Percentiles rank a stretch among this genome's conserved stretches.
Conservation (phyloP, 805 yeast genomes). For the Ogataea allantospora region DNA sequence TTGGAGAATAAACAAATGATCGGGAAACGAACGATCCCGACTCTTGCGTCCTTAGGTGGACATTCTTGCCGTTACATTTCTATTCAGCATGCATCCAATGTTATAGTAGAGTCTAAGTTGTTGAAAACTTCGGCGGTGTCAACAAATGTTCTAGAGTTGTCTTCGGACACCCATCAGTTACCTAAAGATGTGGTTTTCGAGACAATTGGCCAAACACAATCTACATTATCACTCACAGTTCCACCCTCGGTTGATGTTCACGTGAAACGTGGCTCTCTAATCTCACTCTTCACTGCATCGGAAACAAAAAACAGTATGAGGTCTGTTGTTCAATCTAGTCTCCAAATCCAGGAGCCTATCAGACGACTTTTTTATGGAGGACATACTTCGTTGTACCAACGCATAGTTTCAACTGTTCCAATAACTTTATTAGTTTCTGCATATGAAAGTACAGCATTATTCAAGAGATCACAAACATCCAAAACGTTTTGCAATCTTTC, state of each 20-base stretch:
- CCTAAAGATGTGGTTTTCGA: slow-evolving; percentile 34
- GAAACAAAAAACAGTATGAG: slow-evolving; percentile 11
- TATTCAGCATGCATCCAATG: slow-evolving; percentile 19
- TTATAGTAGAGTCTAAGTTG: slow-evolving; percentile 1
- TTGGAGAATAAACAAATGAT: slow-evolving; percentile 9
- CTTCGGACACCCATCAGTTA: slow-evolving; percentile 2
- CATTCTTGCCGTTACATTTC: slow-evolving; percentile 12
- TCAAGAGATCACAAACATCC: slow-evolving; percentile 16
- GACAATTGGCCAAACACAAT: slow-evolving; percentile 48
- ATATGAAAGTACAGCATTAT: slow-evolving; percentile 17
- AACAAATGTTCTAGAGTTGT: slow-evolving; percentile 14
- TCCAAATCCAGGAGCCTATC: slow-evolving; percentile 39
- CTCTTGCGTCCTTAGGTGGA: neutral
- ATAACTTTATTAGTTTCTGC: slow-evolving; percentile 44
- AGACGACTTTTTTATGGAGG: slow-evolving; percentile 45
- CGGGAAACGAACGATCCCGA: neutral
- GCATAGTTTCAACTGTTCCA: slow-evolving; percentile 47
- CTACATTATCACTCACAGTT: slow-evolving; percentile 47
- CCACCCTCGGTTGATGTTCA: slow-evolving; percentile 60
- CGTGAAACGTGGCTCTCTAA: slow-evolving; percentile 47
- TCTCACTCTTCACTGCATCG: slow-evolving; percentile 40
- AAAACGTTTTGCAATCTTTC: slow-evolving; percentile 44
- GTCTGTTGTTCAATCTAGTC: slow-evolving; percentile 24
- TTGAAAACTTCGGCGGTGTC: slow-evolving; percentile 7
- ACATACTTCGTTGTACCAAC: slow-evolving; percentile 44